A percentile compares a stretch with the other conserved stretches of the same genome.
These are phyloP conservation scores for Raddia distichophylla DNA, from an alignment of 176 grass and related monocot genomes.

Conservation along the genomic window DNA sequence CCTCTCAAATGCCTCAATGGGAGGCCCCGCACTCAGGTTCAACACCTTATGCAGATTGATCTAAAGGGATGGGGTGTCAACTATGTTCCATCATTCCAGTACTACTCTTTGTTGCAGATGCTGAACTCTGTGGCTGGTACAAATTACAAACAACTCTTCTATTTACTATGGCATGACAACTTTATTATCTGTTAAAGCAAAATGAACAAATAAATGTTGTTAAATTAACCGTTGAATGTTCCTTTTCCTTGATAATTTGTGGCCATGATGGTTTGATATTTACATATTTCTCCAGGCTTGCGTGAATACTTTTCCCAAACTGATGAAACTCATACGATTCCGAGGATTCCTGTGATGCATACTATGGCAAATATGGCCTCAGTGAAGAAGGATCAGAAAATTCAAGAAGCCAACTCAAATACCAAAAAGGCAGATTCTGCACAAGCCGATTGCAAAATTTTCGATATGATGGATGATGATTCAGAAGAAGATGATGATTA, in stretches of 20 bases:
- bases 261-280: not conserved
- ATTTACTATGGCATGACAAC: slow-evolving; percentile 28
- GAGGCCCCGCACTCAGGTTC: slow-evolving; percentile 79
- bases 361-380: slow-evolving; percentile 48
- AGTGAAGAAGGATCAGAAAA: slow-evolving; percentile 56
- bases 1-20: slow-evolving; percentile 78
- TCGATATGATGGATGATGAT: slow-evolving; percentile 71
- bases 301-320: slow-evolving; percentile 92
- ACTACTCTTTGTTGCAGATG: slow-evolving; percentile 97
- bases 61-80: slow-evolving; percentile 86
- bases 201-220: not conserved
- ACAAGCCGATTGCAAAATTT: slow-evolving; percentile 43
- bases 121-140: slow-evolving; percentile 96
- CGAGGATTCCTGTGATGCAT: slow-evolving; percentile 83
- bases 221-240: not conserved
- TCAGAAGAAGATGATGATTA: slow-evolving; percentile 95
- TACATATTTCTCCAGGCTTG: slow-evolving; percentile 66
- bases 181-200: not conserved
- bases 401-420: slow-evolving; percentile 41
- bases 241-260: slow-evolving; percentile 22
- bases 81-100: slow-evolving; percentile 87
- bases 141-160: slow-evolving; percentile 35
- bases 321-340: slow-evolving; percentile 66
- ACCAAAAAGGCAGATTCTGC: slow-evolving; percentile 38
- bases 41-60: slow-evolving; percentile 99